Conservation (phyloP, 441 rosid genomes). For the Eugenia klotzschiana region DNA sequence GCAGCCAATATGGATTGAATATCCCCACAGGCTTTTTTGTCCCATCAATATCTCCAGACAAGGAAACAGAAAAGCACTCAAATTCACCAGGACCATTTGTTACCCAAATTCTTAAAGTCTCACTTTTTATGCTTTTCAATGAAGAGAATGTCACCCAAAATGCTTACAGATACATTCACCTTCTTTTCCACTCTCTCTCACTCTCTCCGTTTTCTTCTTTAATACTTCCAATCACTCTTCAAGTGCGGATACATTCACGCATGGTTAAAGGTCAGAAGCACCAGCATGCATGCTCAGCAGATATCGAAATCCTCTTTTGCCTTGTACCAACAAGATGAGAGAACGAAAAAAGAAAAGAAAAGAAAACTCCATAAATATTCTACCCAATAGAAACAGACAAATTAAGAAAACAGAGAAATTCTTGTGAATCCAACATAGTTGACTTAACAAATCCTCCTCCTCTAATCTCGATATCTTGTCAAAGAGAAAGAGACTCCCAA, state of each 20-base stretch:
- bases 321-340: background rate
- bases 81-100: slow-evolving; percentile 15
- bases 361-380: background rate
- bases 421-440: background rate
- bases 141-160: background rate
- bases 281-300: background rate
- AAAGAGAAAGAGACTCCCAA: background rate
- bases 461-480: background rate
- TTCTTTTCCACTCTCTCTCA: background rate
- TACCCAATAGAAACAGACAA: background rate
- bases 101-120: background rate
- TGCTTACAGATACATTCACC: background rate
- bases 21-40: background rate
- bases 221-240: background rate
- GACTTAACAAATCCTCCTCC: background rate
- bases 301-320: background rate
- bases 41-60: slow-evolving; percentile 10
- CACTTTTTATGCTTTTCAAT: background rate
- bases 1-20: background rate
- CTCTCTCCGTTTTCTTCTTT: background rate
- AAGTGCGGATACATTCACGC: background rate
- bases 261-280: background rate
- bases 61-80: slow-evolving; percentile 10
- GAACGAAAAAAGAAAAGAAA: background rate
- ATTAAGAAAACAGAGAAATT: background rate